Evolutionary conservation across 192 early-diverging fungal species (phyloP), one percentile per base, ranked within the genome.

Genomic region (Borealophlyctis nickersoniae): DNA sequence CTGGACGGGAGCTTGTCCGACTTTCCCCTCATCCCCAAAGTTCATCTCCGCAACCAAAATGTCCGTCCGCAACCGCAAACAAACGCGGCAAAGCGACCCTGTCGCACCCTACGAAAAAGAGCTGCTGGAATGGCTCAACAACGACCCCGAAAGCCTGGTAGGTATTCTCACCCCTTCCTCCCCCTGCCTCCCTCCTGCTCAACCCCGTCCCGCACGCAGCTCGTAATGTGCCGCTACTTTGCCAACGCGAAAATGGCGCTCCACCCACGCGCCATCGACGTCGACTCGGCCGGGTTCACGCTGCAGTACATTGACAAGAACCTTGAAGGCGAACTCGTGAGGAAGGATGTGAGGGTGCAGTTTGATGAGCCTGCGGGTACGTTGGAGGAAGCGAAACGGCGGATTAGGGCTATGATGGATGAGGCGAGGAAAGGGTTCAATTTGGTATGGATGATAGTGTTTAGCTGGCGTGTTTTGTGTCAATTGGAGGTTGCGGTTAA

Each of bases 291-390:
- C 2, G 64, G 64, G 2, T 66, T 66, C 2, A 66, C 64, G 11
- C 34, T 66, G 34, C 54, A 66, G 56, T 66, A 66, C 58, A 53
- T 48, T 3, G 64, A 66, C 29, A 36, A 45, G 7, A 66, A 58
- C 27, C 9, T 31, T 36, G 64, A 66, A n/a, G 56, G 56, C 2
- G 32, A 39, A 23, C n/a, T 66, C 2, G 55, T 30, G 9, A 22
- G 28, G 31, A 66, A 66, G 56, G 64, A 66, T 14, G 39, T 66
- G 16, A 4, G 64, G 26, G 48, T 66, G 29, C 55, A 27, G 45
- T 66, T 66, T 58, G 55, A 66, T 45, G 29, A 1, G 16, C 32
- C 55, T 23, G 56, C 39, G 3, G 24, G 13, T 4, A 49, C 32
- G 5, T 9, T 19, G 56, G 39, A 39, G 22, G 45, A 16, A 19